These are phyloP conservation scores for Psilocybe azurescens DNA, from an alignment of 768 basidiomycete genomes.

Conservation along the genomic window DNA sequence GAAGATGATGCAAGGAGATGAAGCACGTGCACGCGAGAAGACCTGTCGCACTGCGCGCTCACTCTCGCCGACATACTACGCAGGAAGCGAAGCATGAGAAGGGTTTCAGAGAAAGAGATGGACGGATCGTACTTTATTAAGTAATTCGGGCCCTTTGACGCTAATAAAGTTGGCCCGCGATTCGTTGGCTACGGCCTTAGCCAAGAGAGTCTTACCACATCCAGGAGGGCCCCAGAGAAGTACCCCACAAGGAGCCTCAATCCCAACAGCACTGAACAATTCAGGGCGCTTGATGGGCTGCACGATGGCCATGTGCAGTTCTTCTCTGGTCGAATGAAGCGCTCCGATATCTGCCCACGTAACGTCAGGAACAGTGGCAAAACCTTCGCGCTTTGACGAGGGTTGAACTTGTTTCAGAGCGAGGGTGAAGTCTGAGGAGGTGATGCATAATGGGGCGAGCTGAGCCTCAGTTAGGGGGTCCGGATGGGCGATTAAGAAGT, in stretches of 20 bases:
- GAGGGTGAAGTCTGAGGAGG: slow-evolving; percentile 74
- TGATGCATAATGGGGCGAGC: slow-evolving; percentile 83
- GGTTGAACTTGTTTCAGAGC: slow-evolving; percentile 94
- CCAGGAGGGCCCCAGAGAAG: slow-evolving; percentile 99
- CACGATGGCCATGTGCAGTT: slow-evolving; percentile 97
- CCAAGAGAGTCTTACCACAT: slow-evolving; percentile 97
- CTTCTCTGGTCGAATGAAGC: slow-evolving; percentile 83
- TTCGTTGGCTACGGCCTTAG: slow-evolving; percentile 98
- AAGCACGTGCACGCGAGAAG: slow-evolving; percentile 92
- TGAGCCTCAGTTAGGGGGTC: slow-evolving; percentile 77
- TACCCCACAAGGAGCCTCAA: slow-evolving; percentile 91
- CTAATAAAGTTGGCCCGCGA: slow-evolving; percentile 96
- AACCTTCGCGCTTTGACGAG: slow-evolving; percentile 96
- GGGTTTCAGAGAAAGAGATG: not conserved
- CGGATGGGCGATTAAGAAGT: slow-evolving; percentile 90
- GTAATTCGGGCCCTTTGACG: slow-evolving; percentile 94
- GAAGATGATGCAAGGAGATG: slow-evolving; percentile 93
- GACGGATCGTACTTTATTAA: slow-evolving; percentile 81
- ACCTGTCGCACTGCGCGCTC: slow-evolving; percentile 95
- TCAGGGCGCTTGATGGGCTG: slow-evolving; percentile 92
- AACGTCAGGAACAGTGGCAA: slow-evolving; percentile 95
- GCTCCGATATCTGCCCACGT: slow-evolving; percentile 97
- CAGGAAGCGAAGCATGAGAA: not conserved
- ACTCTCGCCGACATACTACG: slow-evolving; percentile 95
- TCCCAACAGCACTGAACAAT: slow-evolving; percentile 87